Conservation (phyloP, 2,329 filamentous ascomycete species). For the Phoma herbarum region DNA sequence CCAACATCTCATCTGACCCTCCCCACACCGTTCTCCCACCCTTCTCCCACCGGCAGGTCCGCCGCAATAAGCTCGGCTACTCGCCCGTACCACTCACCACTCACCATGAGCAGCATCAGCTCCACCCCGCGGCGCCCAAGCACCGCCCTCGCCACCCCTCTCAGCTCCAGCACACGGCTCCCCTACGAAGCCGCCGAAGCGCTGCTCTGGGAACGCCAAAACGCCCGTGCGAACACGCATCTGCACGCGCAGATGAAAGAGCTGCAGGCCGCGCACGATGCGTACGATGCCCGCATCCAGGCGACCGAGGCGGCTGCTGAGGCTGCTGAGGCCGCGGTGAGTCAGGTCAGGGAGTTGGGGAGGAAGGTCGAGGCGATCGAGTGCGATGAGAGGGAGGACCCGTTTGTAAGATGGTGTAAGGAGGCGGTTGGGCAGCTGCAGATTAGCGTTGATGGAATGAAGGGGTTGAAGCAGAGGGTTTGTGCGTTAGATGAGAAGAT, state of each 20-base stretch:
- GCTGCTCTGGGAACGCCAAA: constrained; percentile 54
- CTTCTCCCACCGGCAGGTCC: background rate
- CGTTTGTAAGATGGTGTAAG: constrained; percentile 32
- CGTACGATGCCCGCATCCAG: constrained; percentile 33
- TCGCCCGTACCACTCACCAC: background rate
- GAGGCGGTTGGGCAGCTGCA: constrained; percentile 26
- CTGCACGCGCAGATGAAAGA: constrained; percentile 48
- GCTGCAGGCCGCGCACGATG: constrained; percentile 41
- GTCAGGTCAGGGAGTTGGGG: constrained; percentile 27
- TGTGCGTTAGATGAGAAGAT: constrained; percentile 23
- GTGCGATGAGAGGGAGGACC: constrained; percentile 32
- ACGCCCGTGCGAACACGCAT: constrained; percentile 50
- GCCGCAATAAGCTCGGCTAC: background rate
- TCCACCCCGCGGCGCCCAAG: constrained; percentile 20
- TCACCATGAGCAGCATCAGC: constrained; percentile 22
- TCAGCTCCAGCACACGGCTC: constrained; percentile 22
- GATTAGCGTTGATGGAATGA: constrained; percentile 27
- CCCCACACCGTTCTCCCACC: too few species aligned
- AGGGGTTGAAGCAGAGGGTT: constrained; percentile 30
- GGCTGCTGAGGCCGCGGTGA: constrained; percentile 26
- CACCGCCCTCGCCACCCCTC: constrained; percentile 15
- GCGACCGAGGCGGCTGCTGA: constrained; percentile 31
- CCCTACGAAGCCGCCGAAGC: constrained; percentile 34
- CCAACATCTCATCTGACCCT: background rate
- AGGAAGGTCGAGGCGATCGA: constrained; percentile 36